phyloP scores from a whole-genome alignment of 176 grass and related monocot genomes.

The Ensete ventricosum region DNA sequence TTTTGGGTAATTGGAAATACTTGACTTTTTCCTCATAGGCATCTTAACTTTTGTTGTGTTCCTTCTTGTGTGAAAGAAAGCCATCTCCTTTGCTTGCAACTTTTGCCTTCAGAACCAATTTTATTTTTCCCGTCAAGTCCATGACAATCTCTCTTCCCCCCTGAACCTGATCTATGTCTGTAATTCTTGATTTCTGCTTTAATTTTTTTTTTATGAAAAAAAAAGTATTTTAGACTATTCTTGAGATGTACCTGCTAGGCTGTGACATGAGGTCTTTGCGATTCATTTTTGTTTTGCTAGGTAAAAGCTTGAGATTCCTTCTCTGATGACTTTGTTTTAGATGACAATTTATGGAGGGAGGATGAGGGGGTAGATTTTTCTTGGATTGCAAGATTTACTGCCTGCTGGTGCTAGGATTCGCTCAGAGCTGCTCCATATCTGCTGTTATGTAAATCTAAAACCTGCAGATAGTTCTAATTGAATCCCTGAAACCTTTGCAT shows the following conservation, averaged over 20 bases:
- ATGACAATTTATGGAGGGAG: not conserved
- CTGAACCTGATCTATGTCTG: not conserved
- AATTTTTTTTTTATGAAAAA: not conserved
- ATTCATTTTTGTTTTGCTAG: not conserved
- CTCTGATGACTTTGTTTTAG: not conserved
- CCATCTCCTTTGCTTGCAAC: not conserved
- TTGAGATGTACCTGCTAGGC: not conserved
- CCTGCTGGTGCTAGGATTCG: conserved; percentile 2
- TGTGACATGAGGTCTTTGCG: not conserved
- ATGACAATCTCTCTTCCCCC: not conserved
- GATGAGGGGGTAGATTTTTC: not conserved
- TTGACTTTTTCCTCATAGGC: not conserved
- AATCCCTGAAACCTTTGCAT: not conserved
- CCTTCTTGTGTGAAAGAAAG: conserved; percentile 7
- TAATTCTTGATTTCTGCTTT: not conserved
- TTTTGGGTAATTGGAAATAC: not conserved
- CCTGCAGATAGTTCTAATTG: not conserved
- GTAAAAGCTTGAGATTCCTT: not conserved
- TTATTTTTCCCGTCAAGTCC: conserved; percentile 1
- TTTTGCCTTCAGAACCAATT: not conserved
- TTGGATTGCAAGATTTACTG: conserved; percentile 1
- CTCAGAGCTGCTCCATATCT: conserved; percentile 9
- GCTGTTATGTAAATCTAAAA: not conserved
- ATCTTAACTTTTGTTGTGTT: not conserved
- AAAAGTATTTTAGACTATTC: not conserved